Evolutionary conservation across 306 rosid species (phyloP), one percentile per base, ranked within the genome.

Genomic region (Pyrus betulifolia): DNA sequence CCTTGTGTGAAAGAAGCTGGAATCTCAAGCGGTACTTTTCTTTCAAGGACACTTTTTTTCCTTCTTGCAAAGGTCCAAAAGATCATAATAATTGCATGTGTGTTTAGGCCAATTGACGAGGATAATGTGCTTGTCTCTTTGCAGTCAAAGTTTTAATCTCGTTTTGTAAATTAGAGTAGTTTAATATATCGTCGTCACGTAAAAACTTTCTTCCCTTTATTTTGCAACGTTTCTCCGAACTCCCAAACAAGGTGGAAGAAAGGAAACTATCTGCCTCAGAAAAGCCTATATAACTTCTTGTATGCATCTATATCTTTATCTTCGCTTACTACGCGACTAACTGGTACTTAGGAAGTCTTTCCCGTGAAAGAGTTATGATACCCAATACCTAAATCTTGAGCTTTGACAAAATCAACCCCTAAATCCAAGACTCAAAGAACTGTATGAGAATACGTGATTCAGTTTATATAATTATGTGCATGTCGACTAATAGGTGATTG

Each of bases 181-280:
- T 45, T 45, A 45, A 45, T 45, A 14, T 15, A 13, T 45, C 1
- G 19, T 14, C 1, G 17, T 49, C 54, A 4, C 27, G 27, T 25
- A 25, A 25, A 25, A 25, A 25, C 27, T 25, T 25, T 25, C 30
- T 40, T 59, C 69, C 67, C 5, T 40, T 72, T 17, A 9, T 27
- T 61, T 70, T 15, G 23, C 59, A 23, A 45, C 76, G 60, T 78
- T 73, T 46, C 42, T 61, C 66, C 76, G 74, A 78, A 62, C 8
- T 67, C 80, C 87, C 80, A 64, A 74, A 78, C 80, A 78, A 45
- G 55, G 81, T 74, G 80, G 45, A 74, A 74, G 71, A 49, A 46
- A 46, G 18, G 14, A 4, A 46, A 46, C 14, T 5, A 14, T 46
- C 52, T 4, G 52, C 7, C 2, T 46, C 2, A 46, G 15, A 46